Evolutionary conservation across 192 early-diverging fungal genomes (phyloP).

Genomic region (Linnemannia exigua): DNA sequence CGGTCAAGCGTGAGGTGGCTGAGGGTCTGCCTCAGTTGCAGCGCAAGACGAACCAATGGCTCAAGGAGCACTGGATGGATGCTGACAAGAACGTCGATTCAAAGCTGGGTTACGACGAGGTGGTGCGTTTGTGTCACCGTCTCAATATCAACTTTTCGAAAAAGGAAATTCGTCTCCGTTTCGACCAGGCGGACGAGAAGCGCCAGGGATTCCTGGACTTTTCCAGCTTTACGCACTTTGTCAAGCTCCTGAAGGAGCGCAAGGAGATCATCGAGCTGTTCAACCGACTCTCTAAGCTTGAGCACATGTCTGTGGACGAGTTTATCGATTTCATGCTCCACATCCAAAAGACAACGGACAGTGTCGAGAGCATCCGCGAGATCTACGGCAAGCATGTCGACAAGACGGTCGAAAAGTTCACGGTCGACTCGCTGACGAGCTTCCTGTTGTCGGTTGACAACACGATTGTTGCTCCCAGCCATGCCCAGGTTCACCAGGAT

Average conservation of each 20-base stretch:
- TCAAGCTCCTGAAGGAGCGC: conserved; percentile 70
- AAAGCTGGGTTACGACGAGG: conserved; percentile 58
- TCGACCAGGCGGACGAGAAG: conserved; percentile 70
- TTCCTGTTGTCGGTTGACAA: conserved; percentile 78
- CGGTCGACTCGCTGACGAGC: conserved; percentile 73
- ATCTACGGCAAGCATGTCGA: conserved; percentile 70
- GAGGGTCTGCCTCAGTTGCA: conserved; percentile 57
- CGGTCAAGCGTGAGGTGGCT: conserved; percentile 51
- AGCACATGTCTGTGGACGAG: conserved; percentile 62
- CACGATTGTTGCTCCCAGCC: conserved; percentile 64
- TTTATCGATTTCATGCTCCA: conserved; percentile 68
- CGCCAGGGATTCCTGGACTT: conserved; percentile 67
- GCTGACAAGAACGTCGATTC: conserved; percentile 61
- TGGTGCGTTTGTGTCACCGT: conserved; percentile 58
- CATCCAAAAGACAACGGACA: conserved; percentile 68
- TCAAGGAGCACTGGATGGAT: conserved; percentile 61
- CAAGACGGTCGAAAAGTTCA: conserved; percentile 62
- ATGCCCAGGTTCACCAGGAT: conserved; percentile 69
- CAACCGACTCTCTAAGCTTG: conserved; percentile 48
- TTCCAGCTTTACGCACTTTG: conserved; percentile 71
- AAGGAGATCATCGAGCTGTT: conserved; percentile 73
- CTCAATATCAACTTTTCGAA: conserved; percentile 79
- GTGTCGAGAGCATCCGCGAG: conserved; percentile 63
- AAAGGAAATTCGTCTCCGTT: conserved; percentile 70
- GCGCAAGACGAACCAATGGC: conserved; percentile 57